Percentiles rank a stretch among this genome's conserved stretches.
Evolutionary conservation across 768 basidiomycete species (phyloP).

Genomic region (Hypholoma sublateritium): DNA sequence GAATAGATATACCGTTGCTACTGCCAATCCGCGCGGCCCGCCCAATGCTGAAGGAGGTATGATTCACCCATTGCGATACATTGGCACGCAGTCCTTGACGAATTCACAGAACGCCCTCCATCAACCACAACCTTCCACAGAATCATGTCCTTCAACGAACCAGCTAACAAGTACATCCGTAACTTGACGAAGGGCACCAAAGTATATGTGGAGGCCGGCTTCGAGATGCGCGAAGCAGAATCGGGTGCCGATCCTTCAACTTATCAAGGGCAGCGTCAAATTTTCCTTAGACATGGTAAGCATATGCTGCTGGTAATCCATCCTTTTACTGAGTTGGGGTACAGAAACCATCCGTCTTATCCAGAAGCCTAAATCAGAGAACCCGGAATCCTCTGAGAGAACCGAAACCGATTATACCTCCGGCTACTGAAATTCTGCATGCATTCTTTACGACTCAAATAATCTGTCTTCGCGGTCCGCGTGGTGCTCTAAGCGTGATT

Average conservation of each 20-base stretch:
- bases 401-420: neutral
- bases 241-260: conserved; percentile 62
- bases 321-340: conserved; percentile 3
- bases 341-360: conserved; percentile 58
- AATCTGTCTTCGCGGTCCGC: conserved; percentile 11
- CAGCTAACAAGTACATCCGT: conserved; percentile 61
- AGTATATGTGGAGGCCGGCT: conserved; percentile 82
- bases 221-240: conserved; percentile 74
- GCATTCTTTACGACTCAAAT: neutral
- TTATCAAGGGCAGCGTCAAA: conserved; percentile 74
- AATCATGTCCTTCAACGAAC: conserved; percentile 68
- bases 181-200: conserved; percentile 67
- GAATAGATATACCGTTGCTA: conserved; percentile 75
- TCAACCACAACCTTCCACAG: conserved; percentile 72
- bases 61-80: conserved; percentile 19
- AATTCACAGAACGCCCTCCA: conserved; percentile 47
- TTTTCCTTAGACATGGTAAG: conserved; percentile 80
- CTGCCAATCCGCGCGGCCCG: conserved; percentile 59
- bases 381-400: neutral
- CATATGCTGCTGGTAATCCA: neutral
- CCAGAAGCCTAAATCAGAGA: conserved; percentile 25
- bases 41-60: conserved; percentile 61
- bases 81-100: neutral
- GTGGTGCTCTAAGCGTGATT: conserved; percentile 35
- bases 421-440: neutral